phyloP scores from a whole-genome alignment of 495 filamentous ascomycete genomes.

The Hypoxylon lienhwacheense region DNA sequence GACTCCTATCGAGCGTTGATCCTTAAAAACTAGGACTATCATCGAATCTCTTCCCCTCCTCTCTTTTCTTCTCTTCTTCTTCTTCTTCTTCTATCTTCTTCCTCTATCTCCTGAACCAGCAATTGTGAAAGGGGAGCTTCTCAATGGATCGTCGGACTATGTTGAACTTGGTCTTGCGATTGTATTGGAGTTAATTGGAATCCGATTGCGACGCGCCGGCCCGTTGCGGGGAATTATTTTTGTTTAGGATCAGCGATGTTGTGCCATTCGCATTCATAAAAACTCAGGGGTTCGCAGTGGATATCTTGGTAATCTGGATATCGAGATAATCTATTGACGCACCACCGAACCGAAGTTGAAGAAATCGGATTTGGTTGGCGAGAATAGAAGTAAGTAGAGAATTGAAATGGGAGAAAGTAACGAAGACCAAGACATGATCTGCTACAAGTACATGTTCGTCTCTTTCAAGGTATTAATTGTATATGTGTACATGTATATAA shows the following conservation, averaged over 20 bases:
- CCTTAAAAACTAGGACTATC: conserved; percentile 1
- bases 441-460: conserved; percentile 32
- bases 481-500: too few species aligned
- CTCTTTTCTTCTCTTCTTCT: too few species aligned
- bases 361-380: conserved; percentile 2
- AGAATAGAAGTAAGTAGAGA: conserved; percentile 9
- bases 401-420: conserved; percentile 15
- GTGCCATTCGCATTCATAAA: conserved; percentile 30
- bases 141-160: conserved; percentile 5
- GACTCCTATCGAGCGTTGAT: conserved; percentile 24
- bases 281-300: conserved; percentile 15
- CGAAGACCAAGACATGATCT: conserved; percentile 35
- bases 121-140: neutral
- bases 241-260: conserved; percentile 28
- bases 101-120: neutral
- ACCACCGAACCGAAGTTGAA: conserved; percentile 4
- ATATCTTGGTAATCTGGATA: neutral
- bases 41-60: conserved; percentile 19
- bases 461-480: conserved; percentile 30
- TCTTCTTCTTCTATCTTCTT: too few species aligned
- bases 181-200: conserved; percentile 6
- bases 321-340: neutral
- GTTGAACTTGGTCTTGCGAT: conserved; percentile 9
- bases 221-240: conserved; percentile 18
- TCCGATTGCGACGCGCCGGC: conserved; percentile 7